Evolutionary conservation across 164 flowering plant species (phyloP).

Genomic region (Magnolia kwangsiensis): DNA sequence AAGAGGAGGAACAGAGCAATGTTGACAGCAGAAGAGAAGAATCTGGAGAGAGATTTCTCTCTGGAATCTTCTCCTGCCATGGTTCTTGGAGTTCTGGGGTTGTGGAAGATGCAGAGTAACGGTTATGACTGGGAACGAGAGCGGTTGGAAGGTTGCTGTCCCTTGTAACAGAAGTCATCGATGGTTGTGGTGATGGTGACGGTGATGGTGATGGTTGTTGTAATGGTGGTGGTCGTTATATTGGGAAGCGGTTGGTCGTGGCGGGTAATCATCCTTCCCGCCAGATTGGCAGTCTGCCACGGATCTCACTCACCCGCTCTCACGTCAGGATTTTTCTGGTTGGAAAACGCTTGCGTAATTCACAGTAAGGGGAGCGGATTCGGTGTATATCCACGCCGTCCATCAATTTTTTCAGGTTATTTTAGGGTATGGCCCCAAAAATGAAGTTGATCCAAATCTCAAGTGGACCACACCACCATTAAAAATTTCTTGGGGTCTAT

Average conservation of each 20-base stretch:
- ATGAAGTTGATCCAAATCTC: no score
- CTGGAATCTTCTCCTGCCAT: not conserved
- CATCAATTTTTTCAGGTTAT: no score
- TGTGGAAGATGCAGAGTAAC: not conserved
- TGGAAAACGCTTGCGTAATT: no score
- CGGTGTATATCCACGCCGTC: no score
- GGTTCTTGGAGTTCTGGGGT: not conserved
- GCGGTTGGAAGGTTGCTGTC: not conserved
- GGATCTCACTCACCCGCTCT: no score
- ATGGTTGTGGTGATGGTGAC: not conserved
- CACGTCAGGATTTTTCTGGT: no score
- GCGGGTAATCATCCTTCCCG: not conserved
- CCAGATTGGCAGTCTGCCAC: not conserved
- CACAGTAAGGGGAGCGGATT: no score
- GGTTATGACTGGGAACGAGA: not conserved
- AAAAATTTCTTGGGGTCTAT: no score
- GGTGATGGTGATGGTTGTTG: not conserved
- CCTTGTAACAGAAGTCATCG: not conserved
- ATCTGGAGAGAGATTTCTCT: not conserved
- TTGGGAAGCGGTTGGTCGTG: not conserved
- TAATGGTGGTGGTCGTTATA: not conserved
- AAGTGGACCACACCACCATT: no score
- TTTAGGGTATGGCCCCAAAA: no score
- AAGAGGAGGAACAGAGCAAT: not conserved
- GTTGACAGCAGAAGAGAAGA: not conserved